Conservation (phyloP, 2,329 filamentous ascomycete species). For the Colletotrichum phormii region DNA sequence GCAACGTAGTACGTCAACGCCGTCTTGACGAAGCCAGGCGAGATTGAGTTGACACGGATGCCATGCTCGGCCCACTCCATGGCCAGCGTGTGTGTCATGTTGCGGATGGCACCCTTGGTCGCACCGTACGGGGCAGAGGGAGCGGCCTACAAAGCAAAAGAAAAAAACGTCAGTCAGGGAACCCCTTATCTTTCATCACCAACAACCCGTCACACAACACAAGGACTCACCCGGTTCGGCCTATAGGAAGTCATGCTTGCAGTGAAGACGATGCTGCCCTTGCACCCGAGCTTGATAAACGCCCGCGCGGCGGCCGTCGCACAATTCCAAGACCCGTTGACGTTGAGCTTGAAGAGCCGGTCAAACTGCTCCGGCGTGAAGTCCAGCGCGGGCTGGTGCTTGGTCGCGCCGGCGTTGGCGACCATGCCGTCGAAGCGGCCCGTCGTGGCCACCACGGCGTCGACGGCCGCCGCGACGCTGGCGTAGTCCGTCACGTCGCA, state of each 20-base stretch:
- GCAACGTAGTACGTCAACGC: slow-evolving; percentile 63
- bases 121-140: slow-evolving; percentile 62
- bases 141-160: slow-evolving; percentile 47
- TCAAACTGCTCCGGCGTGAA: slow-evolving; percentile 43
- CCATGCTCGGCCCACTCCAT: slow-evolving; percentile 62
- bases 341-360: slow-evolving; percentile 53
- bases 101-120: slow-evolving; percentile 56
- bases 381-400: slow-evolving; percentile 48
- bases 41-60: slow-evolving; percentile 59
- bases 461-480: slow-evolving; percentile 53
- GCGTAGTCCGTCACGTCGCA: slow-evolving; percentile 58
- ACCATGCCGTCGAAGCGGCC: slow-evolving; percentile 53
- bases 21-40: slow-evolving; percentile 56
- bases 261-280: slow-evolving; percentile 57
- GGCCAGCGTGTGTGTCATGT: slow-evolving; percentile 54
- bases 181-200: no score
- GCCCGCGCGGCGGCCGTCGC: slow-evolving; percentile 57
- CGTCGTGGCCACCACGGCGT: slow-evolving; percentile 50
- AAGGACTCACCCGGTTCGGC: slow-evolving; percentile 52
- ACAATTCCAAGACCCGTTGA: slow-evolving; percentile 58
- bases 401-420: slow-evolving; percentile 52
- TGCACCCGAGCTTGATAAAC: slow-evolving; percentile 49
- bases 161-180: no score
- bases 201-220: no score
- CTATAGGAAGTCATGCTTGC: slow-evolving; percentile 60